Evolutionary conservation across 306 rosid genomes (phyloP), one percentile per base, ranked within the genome.

Genomic region (Neltuma alba): DNA sequence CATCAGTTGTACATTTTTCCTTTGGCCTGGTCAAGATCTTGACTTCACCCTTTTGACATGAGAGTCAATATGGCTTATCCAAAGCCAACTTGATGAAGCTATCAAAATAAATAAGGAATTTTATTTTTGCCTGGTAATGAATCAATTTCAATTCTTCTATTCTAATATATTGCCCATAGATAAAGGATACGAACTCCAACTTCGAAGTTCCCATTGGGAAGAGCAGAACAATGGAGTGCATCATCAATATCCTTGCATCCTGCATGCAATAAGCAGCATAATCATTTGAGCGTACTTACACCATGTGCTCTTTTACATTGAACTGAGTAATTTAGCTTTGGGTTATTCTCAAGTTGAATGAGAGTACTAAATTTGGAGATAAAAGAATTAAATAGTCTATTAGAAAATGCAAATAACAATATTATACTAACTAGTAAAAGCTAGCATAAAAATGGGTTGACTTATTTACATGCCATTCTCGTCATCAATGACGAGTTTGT

Each of bases 221-320:
- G 98, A 82, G 96, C 63, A 15, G 82, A 74, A 84, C 99, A 95
- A 74, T 95, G 99, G 70, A 95, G 92, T 79, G 98, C 97, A 89
- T 95, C 99, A 77, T 95, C 99, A 62, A 95, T 95, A 87, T 95
- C 99, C 88, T 73, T 95, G 86, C 99, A 95, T 70, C 98, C 99
- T 95, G 86, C 85, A 84, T 36, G 81, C 67, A 79, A 78, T 70
- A 82, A 81, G 80, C 64, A 76, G 62, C 42, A 73, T 67, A 76
- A 66, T 30, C 12, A 48, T 36, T 58, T 73, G 64, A 11, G 10
- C 55, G 21, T 64, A 38, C 4, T 21, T 55, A 55, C 62, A 55
- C 9, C 30, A 23, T 54, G 27, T 54, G 61, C 61, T n/a, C 61
- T 52, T 52, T 52, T n/a, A 5, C 61, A 54, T n/a, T 7, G 11